Evolutionary conservation across 306 rosid genomes (phyloP).

Genomic region (Carpinus fangiana): DNA sequence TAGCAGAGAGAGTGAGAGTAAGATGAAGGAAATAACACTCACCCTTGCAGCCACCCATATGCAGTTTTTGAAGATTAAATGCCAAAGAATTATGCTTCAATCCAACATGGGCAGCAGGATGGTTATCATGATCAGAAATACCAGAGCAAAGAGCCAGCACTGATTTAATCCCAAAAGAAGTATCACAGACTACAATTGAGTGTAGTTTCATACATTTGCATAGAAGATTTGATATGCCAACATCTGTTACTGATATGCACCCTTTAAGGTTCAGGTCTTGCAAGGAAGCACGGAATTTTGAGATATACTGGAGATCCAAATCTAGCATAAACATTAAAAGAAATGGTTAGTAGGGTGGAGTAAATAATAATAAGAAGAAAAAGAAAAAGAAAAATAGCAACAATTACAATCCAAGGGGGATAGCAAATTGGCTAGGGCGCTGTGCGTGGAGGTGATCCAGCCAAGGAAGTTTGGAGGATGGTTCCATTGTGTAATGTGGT

Average conservation of each 20-base stretch:
- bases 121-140: slow-evolving; percentile 33
- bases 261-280: slow-evolving; percentile 68
- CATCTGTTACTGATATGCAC: slow-evolving; percentile 68
- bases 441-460: too few species aligned
- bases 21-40: slow-evolving; percentile 28
- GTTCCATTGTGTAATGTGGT: too few species aligned
- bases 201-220: slow-evolving; percentile 44
- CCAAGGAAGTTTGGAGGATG: too few species aligned
- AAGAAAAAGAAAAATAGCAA: too few species aligned
- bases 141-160: slow-evolving; percentile 62
- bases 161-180: slow-evolving; percentile 70
- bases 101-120: slow-evolving; percentile 34
- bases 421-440: too few species aligned
- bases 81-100: slow-evolving; percentile 40
- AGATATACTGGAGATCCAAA: slow-evolving; percentile 53
- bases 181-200: slow-evolving; percentile 62
- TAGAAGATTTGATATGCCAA: slow-evolving; percentile 63
- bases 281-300: slow-evolving; percentile 54
- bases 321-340: slow-evolving; percentile 46
- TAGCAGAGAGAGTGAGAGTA: slow-evolving; percentile 11
- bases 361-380: not conserved
- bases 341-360: slow-evolving; percentile 1
- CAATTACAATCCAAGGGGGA: too few species aligned
- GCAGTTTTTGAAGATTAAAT: slow-evolving; percentile 62
- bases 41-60: slow-evolving; percentile 80